Base-by-base conservation (phyloP, 805 yeast genomes). In the Ogataea thermomethanolica region DNA sequence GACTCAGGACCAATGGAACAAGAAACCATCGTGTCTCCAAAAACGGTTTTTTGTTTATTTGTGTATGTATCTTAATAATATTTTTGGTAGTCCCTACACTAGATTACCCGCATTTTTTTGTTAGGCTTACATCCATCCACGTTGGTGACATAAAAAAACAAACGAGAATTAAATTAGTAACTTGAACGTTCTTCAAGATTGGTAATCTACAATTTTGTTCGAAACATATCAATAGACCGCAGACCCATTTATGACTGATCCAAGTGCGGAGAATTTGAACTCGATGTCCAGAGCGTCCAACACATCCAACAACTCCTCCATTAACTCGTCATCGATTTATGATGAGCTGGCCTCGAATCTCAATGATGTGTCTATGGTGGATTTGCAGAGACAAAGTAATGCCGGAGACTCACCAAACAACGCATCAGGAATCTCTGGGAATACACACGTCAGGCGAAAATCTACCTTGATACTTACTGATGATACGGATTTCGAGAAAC, bases 401-500 rank as follows among this genome's bases (percentile, higher is more conserved):
- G 10, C 11, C 13, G 8, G 38, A 25, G 25, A 33, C 10, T 25
- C 36, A 8, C 14, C 29, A 9, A 29, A 23, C 8, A 26, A 24
- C 22, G 24, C 39, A 4, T 24, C 47, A 1, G 29, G 41, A 7
- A 38, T 25, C 30, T 28, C 43, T 5, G 10, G 23, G 5, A 12
- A n/a, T 2, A 10, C 35, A 7, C 39, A 28, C 1, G 43, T 45
- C 7, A 70, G 86, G 51, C 70, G 88, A 48, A 82, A 81, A 59
- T 81, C 90, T 2, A 84, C 93, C 0, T 52, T 85, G 38, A 78
- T 85, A 11, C 71, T 86, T 29, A 77, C 82, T 1, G 89, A 82
- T 44, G 91, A 84, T 26, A 69, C 70, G 31, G 85, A 79, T 25
- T 65, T 66, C 46, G 82, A 77, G 37, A 71, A 67, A 43, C 65